Evolutionary conservation across 202 grass and related monocot genomes (phyloP).

Genomic region (Digitaria exilis): DNA sequence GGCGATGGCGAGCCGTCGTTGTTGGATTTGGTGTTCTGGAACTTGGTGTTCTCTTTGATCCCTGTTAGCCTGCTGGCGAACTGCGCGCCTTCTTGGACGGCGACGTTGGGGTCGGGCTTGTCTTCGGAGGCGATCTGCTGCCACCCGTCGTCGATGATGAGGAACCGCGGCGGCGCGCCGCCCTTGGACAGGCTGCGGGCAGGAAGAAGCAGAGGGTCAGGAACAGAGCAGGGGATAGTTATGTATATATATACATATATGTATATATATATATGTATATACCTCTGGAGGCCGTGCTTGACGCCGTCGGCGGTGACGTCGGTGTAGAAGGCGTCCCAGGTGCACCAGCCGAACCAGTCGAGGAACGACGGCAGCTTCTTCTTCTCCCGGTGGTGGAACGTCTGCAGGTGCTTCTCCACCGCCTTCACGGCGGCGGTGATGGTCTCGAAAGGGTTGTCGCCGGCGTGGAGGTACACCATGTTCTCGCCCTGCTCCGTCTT

Average conservation of each 20-base stretch:
- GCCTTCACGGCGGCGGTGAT: conserved; percentile 62
- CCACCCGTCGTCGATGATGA: conserved; percentile 93
- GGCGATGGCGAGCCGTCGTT: neutral
- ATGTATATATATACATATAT: neutral
- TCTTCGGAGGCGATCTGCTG: conserved; percentile 73
- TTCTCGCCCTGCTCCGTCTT: conserved; percentile 50
- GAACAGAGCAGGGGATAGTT: neutral
- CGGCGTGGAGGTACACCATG: conserved; percentile 74
- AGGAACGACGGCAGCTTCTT: conserved; percentile 79
- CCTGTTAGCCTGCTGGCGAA: conserved; percentile 69
- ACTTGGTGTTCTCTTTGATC: conserved; percentile 90
- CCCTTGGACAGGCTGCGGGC: conserved; percentile 54
- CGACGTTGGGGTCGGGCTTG: conserved; percentile 28
- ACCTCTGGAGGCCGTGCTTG: conserved; percentile 61
- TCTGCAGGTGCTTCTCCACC: conserved; percentile 74
- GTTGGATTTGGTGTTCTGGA: conserved; percentile 45
- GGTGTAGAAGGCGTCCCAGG: conserved; percentile 97
- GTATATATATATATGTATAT: neutral
- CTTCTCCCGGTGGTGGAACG: conserved; percentile 77
- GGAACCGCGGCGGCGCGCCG: conserved; percentile 64
- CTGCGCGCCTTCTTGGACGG: conserved; percentile 86
- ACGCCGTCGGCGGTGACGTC: conserved; percentile 75
- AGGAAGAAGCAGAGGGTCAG: neutral
- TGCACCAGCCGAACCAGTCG: conserved; percentile 96
- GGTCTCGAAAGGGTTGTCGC: conserved; percentile 69